Percentiles rank a stretch among this genome's conserved stretches.
Conservation (phyloP, 768 basidiomycete genomes). For the Omphalotus guepiniiformis region DNA sequence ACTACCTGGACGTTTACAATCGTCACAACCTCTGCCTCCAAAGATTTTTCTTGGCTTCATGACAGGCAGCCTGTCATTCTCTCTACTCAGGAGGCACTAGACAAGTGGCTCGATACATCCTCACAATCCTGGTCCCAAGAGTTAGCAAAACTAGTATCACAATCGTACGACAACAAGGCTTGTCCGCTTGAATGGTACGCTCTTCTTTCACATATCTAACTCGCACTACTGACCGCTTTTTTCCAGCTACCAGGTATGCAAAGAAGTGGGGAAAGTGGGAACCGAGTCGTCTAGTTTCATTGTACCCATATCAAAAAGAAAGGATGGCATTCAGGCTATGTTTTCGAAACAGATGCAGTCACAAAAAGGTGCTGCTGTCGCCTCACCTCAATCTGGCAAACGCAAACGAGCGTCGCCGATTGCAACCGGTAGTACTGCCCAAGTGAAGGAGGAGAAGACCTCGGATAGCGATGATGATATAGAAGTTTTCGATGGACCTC, state of each 20-base stretch:
- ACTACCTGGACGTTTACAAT: slow-evolving; percentile 83
- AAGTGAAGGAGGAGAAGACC: neutral
- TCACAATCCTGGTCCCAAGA: slow-evolving; percentile 58
- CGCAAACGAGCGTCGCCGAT: slow-evolving; percentile 24
- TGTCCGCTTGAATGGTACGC: slow-evolving; percentile 66
- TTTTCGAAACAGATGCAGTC: slow-evolving; percentile 59
- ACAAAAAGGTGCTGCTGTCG: neutral
- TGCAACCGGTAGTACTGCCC: slow-evolving; percentile 11
- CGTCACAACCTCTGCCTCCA: slow-evolving; percentile 76
- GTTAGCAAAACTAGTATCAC: slow-evolving; percentile 50
- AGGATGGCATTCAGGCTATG: slow-evolving; percentile 84
- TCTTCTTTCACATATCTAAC: neutral
- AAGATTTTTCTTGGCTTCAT: slow-evolving; percentile 81
- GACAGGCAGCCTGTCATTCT: slow-evolving; percentile 87
- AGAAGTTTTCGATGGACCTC: slow-evolving; percentile 6
- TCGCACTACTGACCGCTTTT: neutral
- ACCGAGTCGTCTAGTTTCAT: slow-evolving; percentile 80
- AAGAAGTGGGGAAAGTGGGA: slow-evolving; percentile 89
- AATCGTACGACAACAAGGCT: slow-evolving; percentile 48
- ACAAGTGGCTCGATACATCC: slow-evolving; percentile 78
- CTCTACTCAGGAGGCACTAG: slow-evolving; percentile 51
- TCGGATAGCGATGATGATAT: slow-evolving; percentile 3
- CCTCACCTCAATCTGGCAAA: slow-evolving; percentile 9
- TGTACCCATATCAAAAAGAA: slow-evolving; percentile 70
- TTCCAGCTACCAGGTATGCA: slow-evolving; percentile 78